A percentile compares a stretch with the other conserved stretches of the same genome.
Conservation (phyloP, 2,329 filamentous ascomycete genomes). For the Trichocomaceae sp. region DNA sequence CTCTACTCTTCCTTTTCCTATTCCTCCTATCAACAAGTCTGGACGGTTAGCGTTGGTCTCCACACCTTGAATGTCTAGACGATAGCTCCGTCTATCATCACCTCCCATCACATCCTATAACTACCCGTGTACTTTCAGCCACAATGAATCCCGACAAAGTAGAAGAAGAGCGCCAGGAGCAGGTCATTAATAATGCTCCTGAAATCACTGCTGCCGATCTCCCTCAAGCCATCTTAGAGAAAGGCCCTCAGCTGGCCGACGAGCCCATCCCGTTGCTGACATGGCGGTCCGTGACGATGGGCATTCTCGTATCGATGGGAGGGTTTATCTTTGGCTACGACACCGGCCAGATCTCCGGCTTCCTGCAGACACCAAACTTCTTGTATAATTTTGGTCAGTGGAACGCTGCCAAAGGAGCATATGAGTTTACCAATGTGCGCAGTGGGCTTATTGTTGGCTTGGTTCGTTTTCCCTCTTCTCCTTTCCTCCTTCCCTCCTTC, state of each 20-base stretch:
- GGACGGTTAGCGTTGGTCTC: neutral
- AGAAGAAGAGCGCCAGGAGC: conserved; percentile 8
- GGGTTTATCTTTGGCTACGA: conserved; percentile 40
- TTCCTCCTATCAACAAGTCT: neutral
- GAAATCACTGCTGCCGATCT: neutral
- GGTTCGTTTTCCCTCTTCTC: conserved; percentile 20
- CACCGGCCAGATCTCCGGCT: conserved; percentile 40
- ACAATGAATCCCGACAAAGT: conserved; percentile 9
- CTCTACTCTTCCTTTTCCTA: no score
- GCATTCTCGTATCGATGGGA: conserved; percentile 43
- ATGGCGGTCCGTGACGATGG: conserved; percentile 34
- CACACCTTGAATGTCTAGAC: neutral
- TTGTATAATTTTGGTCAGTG: conserved; percentile 32
- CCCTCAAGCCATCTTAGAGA: conserved; percentile 4
- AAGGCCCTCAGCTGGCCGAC: conserved; percentile 19
- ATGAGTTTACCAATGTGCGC: conserved; percentile 35
- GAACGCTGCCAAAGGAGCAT: conserved; percentile 21
- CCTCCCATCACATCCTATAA: neutral
- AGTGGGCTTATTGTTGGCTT: conserved; percentile 39
- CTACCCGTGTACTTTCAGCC: neutral
- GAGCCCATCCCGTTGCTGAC: conserved; percentile 31
- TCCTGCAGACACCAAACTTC: conserved; percentile 39
- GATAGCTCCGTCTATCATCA: neutral
- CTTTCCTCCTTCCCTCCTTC: no score
- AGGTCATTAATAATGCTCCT: neutral